Percentiles rank a stretch among this genome's conserved stretches.
Evolutionary conservation across 1,139 yeast genomes (phyloP).

Genomic region (Torulaspora pretoriensis): DNA sequence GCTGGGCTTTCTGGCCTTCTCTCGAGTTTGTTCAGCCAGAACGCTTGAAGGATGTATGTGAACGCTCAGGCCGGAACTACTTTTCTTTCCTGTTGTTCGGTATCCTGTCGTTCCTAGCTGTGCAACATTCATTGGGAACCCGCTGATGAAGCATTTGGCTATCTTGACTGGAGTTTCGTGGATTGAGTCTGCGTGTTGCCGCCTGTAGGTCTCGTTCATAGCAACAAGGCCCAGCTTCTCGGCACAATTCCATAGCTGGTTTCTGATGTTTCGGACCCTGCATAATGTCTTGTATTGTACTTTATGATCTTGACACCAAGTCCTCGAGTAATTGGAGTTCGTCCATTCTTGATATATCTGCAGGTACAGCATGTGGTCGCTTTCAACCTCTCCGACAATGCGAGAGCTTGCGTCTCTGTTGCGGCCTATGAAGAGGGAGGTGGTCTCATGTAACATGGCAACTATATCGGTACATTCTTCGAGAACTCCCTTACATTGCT

Average conservation of each 20-base stretch:
- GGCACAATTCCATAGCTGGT: slow-evolving; percentile 64
- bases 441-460: slow-evolving; percentile 80
- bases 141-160: slow-evolving; percentile 69
- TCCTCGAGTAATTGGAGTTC: slow-evolving; percentile 60
- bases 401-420: slow-evolving; percentile 20
- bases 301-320: slow-evolving; percentile 87
- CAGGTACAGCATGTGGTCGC: slow-evolving; percentile 75
- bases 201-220: slow-evolving; percentile 21
- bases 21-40: slow-evolving; percentile 23
- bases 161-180: slow-evolving; percentile 40
- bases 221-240: slow-evolving; percentile 48
- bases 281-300: slow-evolving; percentile 69
- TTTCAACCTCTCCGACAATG: slow-evolving; percentile 33
- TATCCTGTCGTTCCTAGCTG: slow-evolving; percentile 69
- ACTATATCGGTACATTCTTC: slow-evolving; percentile 66
- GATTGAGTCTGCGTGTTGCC: slow-evolving; percentile 13
- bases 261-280: slow-evolving; percentile 68
- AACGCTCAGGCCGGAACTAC: slow-evolving; percentile 42
- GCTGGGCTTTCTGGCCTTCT: slow-evolving; percentile 60
- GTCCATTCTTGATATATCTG: slow-evolving; percentile 77
- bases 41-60: slow-evolving; percentile 71
- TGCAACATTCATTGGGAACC: slow-evolving; percentile 80
- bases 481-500: slow-evolving; percentile 46
- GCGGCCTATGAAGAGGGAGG: slow-evolving; percentile 60
- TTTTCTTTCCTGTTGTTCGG: slow-evolving; percentile 36